Evolutionary conservation across 495 filamentous ascomycete genomes (phyloP).

Genomic region (Stereocaulon alpinum): DNA sequence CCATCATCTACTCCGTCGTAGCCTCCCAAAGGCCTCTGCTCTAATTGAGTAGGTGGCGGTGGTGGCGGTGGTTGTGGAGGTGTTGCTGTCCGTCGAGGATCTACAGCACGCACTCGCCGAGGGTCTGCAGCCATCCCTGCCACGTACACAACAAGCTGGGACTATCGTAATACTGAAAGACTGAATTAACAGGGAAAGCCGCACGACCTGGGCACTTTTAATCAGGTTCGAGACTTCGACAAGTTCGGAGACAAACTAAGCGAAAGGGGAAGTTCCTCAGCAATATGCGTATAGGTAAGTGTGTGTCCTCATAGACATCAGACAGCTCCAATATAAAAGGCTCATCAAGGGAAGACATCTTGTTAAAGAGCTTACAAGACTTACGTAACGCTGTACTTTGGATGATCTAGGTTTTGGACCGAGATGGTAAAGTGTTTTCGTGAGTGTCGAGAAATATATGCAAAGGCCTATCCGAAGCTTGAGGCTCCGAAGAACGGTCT

Average conservation of each 20-base stretch:
- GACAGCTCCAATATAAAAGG: slow-evolving; percentile 95
- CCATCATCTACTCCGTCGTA: slow-evolving; percentile 38
- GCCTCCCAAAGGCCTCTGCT: slow-evolving; percentile 23
- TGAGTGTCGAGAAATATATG: too few species aligned
- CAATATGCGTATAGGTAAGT: slow-evolving; percentile 35
- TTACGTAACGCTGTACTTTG: not conserved
- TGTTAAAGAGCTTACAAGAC: not conserved
- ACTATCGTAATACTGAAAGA: slow-evolving; percentile 13
- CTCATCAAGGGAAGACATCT: slow-evolving; percentile 44
- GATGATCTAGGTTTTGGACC: not conserved
- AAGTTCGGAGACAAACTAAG: not conserved
- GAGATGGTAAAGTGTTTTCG: not conserved
- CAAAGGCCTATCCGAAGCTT: too few species aligned
- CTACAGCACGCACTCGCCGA: slow-evolving; percentile 26
- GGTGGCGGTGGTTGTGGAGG: slow-evolving; percentile 44
- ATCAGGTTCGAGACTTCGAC: too few species aligned
- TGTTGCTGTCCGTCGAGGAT: slow-evolving; percentile 40
- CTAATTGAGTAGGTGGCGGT: slow-evolving; percentile 30
- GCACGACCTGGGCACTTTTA: not conserved
- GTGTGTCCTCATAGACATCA: slow-evolving; percentile 50
- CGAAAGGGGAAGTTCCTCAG: slow-evolving; percentile 17
- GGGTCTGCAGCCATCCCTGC: slow-evolving; percentile 29
- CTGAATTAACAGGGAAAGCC: not conserved
- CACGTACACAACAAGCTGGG: slow-evolving; percentile 24
- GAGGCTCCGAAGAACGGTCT: too few species aligned